Evolutionary conservation across 2,329 filamentous ascomycete species (phyloP).

Genomic region (Cladobotryum mycophilum): DNA sequence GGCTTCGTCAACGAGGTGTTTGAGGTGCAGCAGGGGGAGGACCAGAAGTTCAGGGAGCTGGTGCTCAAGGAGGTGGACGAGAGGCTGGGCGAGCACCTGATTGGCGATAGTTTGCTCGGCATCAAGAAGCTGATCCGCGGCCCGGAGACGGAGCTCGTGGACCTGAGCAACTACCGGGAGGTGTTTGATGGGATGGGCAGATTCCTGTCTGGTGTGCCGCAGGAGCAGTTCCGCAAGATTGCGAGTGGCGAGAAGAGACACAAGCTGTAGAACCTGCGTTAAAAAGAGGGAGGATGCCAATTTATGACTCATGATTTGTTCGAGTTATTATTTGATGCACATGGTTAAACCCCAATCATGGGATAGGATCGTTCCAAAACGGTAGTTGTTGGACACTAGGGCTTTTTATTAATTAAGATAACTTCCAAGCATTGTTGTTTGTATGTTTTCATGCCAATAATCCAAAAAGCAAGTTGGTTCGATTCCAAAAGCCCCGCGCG

Average conservation of each 20-base stretch:
- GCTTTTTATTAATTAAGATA: not conserved
- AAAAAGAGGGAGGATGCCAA: not conserved
- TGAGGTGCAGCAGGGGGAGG: constrained; percentile 51
- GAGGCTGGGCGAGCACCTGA: constrained; percentile 70
- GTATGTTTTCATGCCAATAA: constrained; percentile 47
- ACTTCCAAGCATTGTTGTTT: not conserved
- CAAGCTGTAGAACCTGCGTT: constrained; percentile 60
- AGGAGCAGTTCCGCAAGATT: constrained; percentile 82
- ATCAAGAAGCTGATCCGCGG: constrained; percentile 80
- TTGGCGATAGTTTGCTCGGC: constrained; percentile 67
- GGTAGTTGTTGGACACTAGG: no score
- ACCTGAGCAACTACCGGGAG: constrained; percentile 74
- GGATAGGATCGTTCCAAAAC: no score
- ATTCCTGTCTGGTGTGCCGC: constrained; percentile 73
- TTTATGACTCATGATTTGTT: not conserved
- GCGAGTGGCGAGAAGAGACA: constrained; percentile 87
- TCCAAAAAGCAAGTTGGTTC: constrained; percentile 75
- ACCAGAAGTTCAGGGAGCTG: constrained; percentile 60
- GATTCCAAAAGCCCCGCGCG: constrained; percentile 74
- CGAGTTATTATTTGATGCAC: not conserved
- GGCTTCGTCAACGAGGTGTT: constrained; percentile 89
- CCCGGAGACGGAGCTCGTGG: constrained; percentile 65
- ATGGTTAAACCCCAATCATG: no score
- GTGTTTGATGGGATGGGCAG: constrained; percentile 79
- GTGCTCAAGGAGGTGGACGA: constrained; percentile 80